Evolutionary conservation across 1,284 basidiomycete genomes (phyloP), one percentile per base, ranked within the genome.

Genomic region (Vanrija pseudolonga): DNA sequence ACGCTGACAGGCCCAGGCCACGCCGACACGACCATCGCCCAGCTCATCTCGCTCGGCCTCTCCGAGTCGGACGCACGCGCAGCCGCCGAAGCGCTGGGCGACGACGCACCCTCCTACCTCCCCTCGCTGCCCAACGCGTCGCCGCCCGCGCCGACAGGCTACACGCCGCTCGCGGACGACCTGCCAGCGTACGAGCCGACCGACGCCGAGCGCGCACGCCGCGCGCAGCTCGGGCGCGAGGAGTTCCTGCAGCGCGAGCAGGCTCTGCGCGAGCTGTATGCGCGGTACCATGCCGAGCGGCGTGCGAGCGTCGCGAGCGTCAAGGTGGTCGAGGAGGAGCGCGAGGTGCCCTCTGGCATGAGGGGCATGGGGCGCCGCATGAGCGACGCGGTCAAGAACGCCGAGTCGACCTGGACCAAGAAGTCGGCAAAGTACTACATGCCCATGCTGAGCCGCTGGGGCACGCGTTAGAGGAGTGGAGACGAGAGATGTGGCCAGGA

Each of bases 381-480:
- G 32, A 32, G 32, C 32, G 32, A 32, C 12, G 32, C 32, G 11
- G 39, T 40, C 39, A 40, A 18, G 39, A 40, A 40, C 39, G 39
- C 39, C 12, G 39, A 40, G 39, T n/a, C n/a, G 39, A 40, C 6
- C 5, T 51, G 50, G 50, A 40, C 18, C 43, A 36, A 23, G 12
- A 40, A 42, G 43, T 28, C 23, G 11, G 50, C 50, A 20, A 45
- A 45, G 43, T 51, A 45, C 24, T 51, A 51, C 50, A 45, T 51
- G 43, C 50, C 50, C n/a, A 23, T 45, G 17, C 37, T 51, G 44
- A 40, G 11, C 36, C 36, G 32, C 15, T 45, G 43, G 50, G 32
- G 32, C 12, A 32, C 32, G 32, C 32, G 32, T 15, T 32, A 15
- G 5, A 4, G 11, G 32, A 12, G 32, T 4, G 12, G 12, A 5